These are phyloP conservation scores for Podaxis sp. DNA, from an alignment of 768 basidiomycete species.

Conservation along the genomic window DNA sequence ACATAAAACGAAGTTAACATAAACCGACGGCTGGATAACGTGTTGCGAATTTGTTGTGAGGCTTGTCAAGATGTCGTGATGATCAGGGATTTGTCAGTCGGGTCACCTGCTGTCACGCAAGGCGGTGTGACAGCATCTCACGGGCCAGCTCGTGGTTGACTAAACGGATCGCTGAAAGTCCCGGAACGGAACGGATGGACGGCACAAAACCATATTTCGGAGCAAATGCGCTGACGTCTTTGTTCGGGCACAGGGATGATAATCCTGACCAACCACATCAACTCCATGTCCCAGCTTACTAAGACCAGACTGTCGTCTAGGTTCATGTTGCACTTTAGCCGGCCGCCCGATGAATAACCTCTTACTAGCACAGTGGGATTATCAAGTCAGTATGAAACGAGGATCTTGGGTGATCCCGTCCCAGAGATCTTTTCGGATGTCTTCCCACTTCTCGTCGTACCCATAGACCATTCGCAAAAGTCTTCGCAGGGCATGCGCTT, in stretches of 20 bases:
- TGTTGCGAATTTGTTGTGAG: background rate
- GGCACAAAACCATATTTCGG: background rate
- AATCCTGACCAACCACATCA: background rate
- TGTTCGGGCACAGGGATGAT: background rate
- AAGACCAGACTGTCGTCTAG: background rate
- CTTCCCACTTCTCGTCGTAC: too few species aligned
- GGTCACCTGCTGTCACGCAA: constrained; percentile 2
- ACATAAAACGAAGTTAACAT: background rate
- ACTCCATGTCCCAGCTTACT: background rate
- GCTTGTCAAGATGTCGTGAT: background rate
- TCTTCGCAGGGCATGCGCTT: too few species aligned
- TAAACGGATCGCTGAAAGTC: constrained; percentile 5
- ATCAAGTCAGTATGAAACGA: too few species aligned
- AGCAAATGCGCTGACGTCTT: constrained; percentile 1
- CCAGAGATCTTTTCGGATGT: too few species aligned
- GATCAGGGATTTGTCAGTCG: background rate
- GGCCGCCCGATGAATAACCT: background rate
- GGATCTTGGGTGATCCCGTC: too few species aligned
- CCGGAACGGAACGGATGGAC: constrained; percentile 9
- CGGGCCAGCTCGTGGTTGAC: constrained; percentile 7
- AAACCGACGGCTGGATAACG: background rate
- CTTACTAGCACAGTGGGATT: too few species aligned
- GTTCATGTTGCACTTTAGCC: background rate
- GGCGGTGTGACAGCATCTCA: background rate
- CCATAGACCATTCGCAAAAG: too few species aligned